Conservation (phyloP, 805 yeast species). For the Middelhovenomyces tepae region DNA sequence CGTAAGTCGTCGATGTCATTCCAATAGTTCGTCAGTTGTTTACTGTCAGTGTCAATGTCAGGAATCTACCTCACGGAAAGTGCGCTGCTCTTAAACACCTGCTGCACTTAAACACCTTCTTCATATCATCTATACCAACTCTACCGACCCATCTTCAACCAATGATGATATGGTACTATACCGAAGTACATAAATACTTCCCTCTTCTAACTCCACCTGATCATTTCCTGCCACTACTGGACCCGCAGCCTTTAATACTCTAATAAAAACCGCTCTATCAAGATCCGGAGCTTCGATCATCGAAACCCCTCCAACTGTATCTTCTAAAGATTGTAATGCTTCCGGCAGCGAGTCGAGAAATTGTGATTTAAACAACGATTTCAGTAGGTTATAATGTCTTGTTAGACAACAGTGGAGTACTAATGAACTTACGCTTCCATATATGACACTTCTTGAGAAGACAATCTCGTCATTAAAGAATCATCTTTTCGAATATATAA, state of each 20-base stretch:
- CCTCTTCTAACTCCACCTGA: slow-evolving; percentile 45
- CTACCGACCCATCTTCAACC: too few relatives aligned
- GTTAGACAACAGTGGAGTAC: slow-evolving; percentile 9
- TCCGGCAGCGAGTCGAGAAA: slow-evolving; percentile 63
- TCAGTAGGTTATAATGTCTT: slow-evolving; percentile 53
- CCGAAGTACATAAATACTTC: slow-evolving; percentile 69
- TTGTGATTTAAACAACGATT: slow-evolving; percentile 56
- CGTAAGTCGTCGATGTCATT: too few relatives aligned
- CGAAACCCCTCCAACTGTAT: slow-evolving; percentile 42
- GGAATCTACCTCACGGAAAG: too few relatives aligned
- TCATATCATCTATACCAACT: too few relatives aligned
- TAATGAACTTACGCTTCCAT: slow-evolving; percentile 35
- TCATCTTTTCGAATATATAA: slow-evolving; percentile 46
- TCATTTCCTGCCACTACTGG: slow-evolving; percentile 36
- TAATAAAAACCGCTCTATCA: slow-evolving; percentile 68
- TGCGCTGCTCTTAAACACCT: too few relatives aligned
- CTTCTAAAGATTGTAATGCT: slow-evolving; percentile 65
- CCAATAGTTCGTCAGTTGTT: too few relatives aligned
- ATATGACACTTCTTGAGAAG: slow-evolving; percentile 54
- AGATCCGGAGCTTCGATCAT: slow-evolving; percentile 80
- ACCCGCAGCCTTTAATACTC: slow-evolving; percentile 35
- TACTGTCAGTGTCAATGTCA: too few relatives aligned
- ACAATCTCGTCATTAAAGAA: slow-evolving; percentile 34
- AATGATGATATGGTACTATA: slow-evolving; percentile 51
- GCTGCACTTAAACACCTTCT: too few relatives aligned